Evolutionary conservation across 768 basidiomycete species (phyloP).

Genomic region (Pleurotus giganteus): DNA sequence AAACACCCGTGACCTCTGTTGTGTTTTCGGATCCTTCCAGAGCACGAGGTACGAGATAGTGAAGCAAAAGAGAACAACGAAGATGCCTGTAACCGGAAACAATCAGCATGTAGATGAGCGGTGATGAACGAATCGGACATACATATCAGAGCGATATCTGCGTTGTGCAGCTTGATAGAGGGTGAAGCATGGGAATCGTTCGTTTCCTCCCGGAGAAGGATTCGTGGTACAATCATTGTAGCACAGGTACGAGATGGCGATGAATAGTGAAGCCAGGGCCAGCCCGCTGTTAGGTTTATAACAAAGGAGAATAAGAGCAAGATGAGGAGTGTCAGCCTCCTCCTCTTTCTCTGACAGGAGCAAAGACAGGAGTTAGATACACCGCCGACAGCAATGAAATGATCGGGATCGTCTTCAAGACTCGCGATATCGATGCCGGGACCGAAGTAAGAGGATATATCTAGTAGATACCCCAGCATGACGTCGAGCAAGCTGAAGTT

Average conservation of each 20-base stretch:
- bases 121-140: background rate
- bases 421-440: background rate
- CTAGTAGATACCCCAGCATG: no score
- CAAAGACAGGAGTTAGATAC: background rate
- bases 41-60: conserved; percentile 1
- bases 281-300: background rate
- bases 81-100: background rate
- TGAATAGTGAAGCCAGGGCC: background rate
- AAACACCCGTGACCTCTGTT: background rate
- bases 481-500: no score
- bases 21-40: background rate
- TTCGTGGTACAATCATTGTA: background rate
- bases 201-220: background rate
- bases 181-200: background rate
- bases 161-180: conserved; percentile 1
- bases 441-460: no score
- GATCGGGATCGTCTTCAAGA: background rate
- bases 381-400: background rate
- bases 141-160: conserved; percentile 7
- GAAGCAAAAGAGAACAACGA: conserved; percentile 5
- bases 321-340: background rate
- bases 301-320: background rate
- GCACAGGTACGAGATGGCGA: background rate
- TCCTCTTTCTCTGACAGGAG: background rate
- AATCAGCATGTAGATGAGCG: background rate